Evolutionary conservation across 2,329 filamentous ascomycete species (phyloP), one percentile per base, ranked within the genome.

Genomic region (Microdochium bolleyi): DNA sequence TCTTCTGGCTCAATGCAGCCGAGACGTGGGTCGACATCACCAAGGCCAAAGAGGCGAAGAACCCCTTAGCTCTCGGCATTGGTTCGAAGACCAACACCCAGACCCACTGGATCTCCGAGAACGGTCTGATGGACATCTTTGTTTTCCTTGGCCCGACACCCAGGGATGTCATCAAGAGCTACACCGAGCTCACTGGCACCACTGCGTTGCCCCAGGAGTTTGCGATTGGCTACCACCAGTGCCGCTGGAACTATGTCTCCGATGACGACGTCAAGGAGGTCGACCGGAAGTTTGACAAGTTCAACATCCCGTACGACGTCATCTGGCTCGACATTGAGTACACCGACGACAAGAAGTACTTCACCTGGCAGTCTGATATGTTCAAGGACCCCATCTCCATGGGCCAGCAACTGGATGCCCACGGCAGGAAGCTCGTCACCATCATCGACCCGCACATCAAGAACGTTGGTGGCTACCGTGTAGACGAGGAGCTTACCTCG

Each of bases 321-420:
- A 99, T 99, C 63, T 99, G 94, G 94, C 84, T 99, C 19, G 94
- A 99, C 63, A 89, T 99, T 60, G 94, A 99, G 72, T 99, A 97
- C 70, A 95, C 92, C 0, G 89, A 99, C 55, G 91, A 88, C 68
- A 92, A 94, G 72, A 95, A 96, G 73, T 99, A 99, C 75, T 99
- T 99, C 67, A 96, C 92, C 1, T 99, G 91, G 89, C 92, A 99
- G 63, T 81, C 85, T 21, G 79, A 95, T 64, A 94, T 85, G 50
- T 99, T 99, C 70, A 79, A 83, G 14, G 84, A 97, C 61, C 92
- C 94, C 0, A 81, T 88, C 50, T 81, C 82, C 49, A 99, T 97
- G 91, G 84, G 89, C 59, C 77, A 96, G 68, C 89, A 95, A 63
- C 80, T 97, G 10, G 90, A 92, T 58, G 81, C 84, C 56, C 88